Evolutionary conservation across 352 stramenopile species (phyloP), one percentile per base, ranked within the genome.

Genomic region (Phytopythium boreale): DNA sequence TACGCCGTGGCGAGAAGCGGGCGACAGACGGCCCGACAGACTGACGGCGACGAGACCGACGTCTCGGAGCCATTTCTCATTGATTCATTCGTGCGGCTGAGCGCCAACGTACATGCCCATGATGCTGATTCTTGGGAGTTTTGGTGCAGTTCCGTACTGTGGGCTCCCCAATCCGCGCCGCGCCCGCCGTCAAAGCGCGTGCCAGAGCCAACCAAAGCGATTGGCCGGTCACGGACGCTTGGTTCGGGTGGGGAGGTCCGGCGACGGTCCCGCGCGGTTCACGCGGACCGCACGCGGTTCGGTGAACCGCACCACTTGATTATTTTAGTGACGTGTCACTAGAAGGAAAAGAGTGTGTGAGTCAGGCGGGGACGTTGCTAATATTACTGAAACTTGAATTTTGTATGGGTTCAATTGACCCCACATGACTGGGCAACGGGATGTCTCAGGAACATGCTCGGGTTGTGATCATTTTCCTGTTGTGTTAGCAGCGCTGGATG

Each of bases 91-190:
- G n/a, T n/a, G n/a, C n/a, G n/a, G n/a, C n/a, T n/a, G n/a, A n/a
- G 34, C 29, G 43, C 58, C 47, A 37, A 92, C 84, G 80, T 90
- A 92, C 84, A 92, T 92, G 84, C 84, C 84, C 84, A 92, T 92
- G 76, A 79, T 83, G 74, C 71, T 76, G 67, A 68, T 75, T 83
- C 80, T 88, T 84, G 70, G 74, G 75, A 84, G 72, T 83, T 83
- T 87, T 87, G 80, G 71, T 89, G 81, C 84, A 92, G 84, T 92
- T 92, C 84, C 82, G 81, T 90, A 92, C 82, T 92, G 84, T 79
- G 79, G 46, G 57, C 59, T 43, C 31, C 20, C 47, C 65, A 69
- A 62, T 55, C 24, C 62, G 62, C 34, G 55, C 50, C 63, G 31
- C n/a, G 56, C 29, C 31, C 41, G 44, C 53, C 41, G 58, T 51